Evolutionary conservation across 1,139 yeast species (phyloP), one percentile per base, ranked within the genome.

Genomic region (Taphrina communis): DNA sequence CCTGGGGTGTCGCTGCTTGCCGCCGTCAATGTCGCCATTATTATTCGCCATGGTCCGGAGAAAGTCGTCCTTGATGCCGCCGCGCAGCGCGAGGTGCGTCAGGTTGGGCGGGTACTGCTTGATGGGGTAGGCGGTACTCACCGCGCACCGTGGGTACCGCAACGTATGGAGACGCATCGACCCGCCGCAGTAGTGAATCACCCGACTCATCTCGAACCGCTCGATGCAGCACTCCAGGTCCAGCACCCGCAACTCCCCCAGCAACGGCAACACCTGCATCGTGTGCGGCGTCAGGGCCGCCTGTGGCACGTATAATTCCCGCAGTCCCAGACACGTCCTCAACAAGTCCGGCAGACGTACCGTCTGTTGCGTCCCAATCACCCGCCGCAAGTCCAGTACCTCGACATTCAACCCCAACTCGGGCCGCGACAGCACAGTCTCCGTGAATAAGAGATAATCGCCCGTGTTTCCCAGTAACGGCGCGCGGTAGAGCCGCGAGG

Each of bases 21-120:
- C 31, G 31, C 4, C 31, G 36, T 21, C 14, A 9, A 6, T 25
- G 44, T 7, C 35, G 4, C 4, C 31, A 14, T 21, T 7, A 17
- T 17, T 21, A 35, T 36, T n/a, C n/a, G 68, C 58, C 63, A 65
- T 56, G 14, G n/a, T 41, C 17, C 19, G 36, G 35, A 65, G 21
- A 58, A 55, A 65, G 46, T 59, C 68, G 51, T 65, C 68, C 57
- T 44, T 59, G 36, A 65, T 17, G 19, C 68, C 68, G 31, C 68
- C 68, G 14, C 68, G 57, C 7, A 65, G 53, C 14, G 57, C 48
- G 58, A 65, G 58, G 14, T 39, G 50, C 17, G 51, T 25, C 38
- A 65, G 44, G 17, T 52, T 42, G 9, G 57, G 57, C 11, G 68
- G 68, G 42, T 48, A 65, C 14, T 31, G 21, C 36, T 65, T 57